Base-by-base conservation (phyloP, 768 basidiomycete genomes). In the Auriculariales sp. region DNA sequence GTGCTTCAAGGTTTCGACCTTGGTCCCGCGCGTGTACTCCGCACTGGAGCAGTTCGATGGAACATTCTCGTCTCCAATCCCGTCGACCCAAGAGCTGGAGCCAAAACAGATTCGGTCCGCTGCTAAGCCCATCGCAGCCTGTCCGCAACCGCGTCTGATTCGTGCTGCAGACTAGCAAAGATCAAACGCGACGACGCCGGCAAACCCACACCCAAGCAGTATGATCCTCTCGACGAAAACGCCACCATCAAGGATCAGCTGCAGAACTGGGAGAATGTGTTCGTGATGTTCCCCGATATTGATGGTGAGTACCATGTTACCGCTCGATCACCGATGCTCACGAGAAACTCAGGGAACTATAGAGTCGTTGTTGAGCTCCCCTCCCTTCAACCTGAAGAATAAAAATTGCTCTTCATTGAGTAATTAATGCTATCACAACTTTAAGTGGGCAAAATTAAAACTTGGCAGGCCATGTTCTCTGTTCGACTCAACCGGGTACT, bases 221-320 rank as follows among this genome's bases (percentile, higher is more conserved):
- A 78, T 60, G 76, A 79, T 48, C 58, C 68, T 2, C 59, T 88
- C 48, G 70, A 74, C 12, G 61, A 68, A 59, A 19, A 68, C 61
- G 53, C 61, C 44, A 56, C 75, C 39, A 68, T 77, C 36, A 77
- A 76, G 35, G 71, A 70, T 47, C 64, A 70, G 3, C 62, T 84
- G 47, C 59, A 61, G 2, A 78, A 77, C 48, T 89, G 83, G 80
- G 85, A 86, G 33, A 64, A 63, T 12, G 53, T 88, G 17, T 86
- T 76, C 56, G 58, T 89, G 29, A 81, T 78, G 58, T 86, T 86
- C 55, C 74, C 69, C 55, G 73, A 81, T 58, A 62, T 68, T 30
- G 66, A 71, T 44, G 79, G 85, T 86, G 62, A 69, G 76, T 69
- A n/a, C n/a, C n/a, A n/a, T n/a, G n/a, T n/a, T n/a, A n/a, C n/a